Evolutionary conservation across 2,329 filamentous ascomycete species (phyloP).

Genomic region (Alternaria incomplexa): DNA sequence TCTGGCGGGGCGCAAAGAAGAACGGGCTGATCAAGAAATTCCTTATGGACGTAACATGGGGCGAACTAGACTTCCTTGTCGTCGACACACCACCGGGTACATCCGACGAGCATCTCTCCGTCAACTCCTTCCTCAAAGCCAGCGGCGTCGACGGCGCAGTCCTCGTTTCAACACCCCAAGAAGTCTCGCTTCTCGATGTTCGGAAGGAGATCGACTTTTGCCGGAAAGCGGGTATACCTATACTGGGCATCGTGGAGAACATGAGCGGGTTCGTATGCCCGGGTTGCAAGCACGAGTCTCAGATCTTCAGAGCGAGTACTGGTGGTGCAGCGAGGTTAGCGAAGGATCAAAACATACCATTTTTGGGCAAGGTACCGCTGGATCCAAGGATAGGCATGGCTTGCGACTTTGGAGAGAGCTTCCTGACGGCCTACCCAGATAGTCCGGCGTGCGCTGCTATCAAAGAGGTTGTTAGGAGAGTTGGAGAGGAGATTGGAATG

Average conservation of each 20-base stretch:
- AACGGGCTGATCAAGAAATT: slow-evolving; percentile 98
- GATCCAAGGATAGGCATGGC: slow-evolving; percentile 95
- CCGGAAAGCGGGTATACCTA: slow-evolving; percentile 85
- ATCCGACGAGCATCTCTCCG: slow-evolving; percentile 91
- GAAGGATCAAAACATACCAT: slow-evolving; percentile 84
- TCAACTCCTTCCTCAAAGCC: slow-evolving; percentile 90
- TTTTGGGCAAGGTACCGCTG: slow-evolving; percentile 86
- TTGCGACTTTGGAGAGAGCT: slow-evolving; percentile 97
- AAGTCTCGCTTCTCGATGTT: slow-evolving; percentile 89
- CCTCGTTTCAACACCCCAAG: slow-evolving; percentile 92
- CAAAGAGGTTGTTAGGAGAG: slow-evolving; percentile 75
- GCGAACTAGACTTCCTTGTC: slow-evolving; percentile 88
- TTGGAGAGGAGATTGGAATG: slow-evolving; percentile 59
- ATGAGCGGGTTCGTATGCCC: slow-evolving; percentile 98
- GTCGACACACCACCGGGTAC: slow-evolving; percentile 97
- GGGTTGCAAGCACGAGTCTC: slow-evolving; percentile 77
- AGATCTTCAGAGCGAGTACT: slow-evolving; percentile 91
- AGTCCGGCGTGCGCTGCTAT: slow-evolving; percentile 88
- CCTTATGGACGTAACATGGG: slow-evolving; percentile 97
- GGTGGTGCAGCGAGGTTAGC: slow-evolving; percentile 83
- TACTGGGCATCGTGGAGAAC: slow-evolving; percentile 93
- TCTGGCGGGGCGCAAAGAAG: slow-evolving; percentile 98
- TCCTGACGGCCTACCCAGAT: slow-evolving; percentile 91
- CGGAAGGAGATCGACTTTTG: slow-evolving; percentile 98
- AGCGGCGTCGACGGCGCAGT: slow-evolving; percentile 93